A percentile compares a stretch with the other conserved stretches of the same genome.
Conservation (phyloP, 73 alveolate genomes). For the Paramecium primaurelia region DNA sequence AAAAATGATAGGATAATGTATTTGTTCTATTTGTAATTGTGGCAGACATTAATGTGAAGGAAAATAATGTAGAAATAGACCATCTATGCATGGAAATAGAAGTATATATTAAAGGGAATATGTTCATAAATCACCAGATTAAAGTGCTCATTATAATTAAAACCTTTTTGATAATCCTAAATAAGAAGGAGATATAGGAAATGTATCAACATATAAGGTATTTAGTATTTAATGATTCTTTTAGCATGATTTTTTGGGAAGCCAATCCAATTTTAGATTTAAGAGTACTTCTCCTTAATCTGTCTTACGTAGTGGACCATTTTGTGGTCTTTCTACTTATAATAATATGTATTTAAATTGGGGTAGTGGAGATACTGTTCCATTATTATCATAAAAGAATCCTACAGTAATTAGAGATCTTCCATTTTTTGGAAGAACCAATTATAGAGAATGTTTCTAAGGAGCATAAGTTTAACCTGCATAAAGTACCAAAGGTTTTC, state of each 20-base stretch:
- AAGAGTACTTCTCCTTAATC: background rate
- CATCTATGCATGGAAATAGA: background rate
- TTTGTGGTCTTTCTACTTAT: slow-evolving; percentile 8
- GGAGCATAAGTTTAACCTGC: background rate
- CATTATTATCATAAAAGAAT: slow-evolving; percentile 4
- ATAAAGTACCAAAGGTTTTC: background rate
- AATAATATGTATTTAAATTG: slow-evolving; percentile 8
- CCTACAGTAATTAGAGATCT: slow-evolving; percentile 32
- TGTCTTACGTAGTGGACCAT: background rate
- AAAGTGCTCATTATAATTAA: background rate
- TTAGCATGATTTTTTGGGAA: slow-evolving; percentile 20
- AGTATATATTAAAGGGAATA: background rate
- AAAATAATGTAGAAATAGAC: background rate
- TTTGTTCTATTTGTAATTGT: slow-evolving; percentile 34
- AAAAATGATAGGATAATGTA: background rate
- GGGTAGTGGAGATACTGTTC: slow-evolving; percentile 37
- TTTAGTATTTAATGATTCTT: background rate
- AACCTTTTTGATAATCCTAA: background rate
- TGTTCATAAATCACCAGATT: background rate
- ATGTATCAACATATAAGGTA: background rate
- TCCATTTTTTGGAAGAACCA: slow-evolving; percentile 3
- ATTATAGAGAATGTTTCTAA: background rate
- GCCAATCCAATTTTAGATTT: background rate
- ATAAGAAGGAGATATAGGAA: background rate
- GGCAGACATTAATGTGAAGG: slow-evolving; percentile 41